Conservation (phyloP, 768 basidiomycete genomes). For the Obba rivulosa region DNA sequence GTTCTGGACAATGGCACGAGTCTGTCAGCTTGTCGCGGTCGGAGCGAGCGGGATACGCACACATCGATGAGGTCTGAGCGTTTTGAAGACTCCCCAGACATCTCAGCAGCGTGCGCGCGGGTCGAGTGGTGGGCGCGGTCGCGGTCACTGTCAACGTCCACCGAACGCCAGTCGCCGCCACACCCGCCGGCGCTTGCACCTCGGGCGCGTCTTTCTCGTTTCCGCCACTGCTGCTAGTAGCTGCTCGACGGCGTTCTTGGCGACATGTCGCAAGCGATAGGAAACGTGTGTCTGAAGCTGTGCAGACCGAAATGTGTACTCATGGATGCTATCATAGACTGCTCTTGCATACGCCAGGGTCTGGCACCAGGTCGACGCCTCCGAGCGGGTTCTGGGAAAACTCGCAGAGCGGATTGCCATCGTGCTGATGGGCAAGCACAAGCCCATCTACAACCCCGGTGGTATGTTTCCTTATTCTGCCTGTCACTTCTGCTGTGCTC, state of each 20-base stretch:
- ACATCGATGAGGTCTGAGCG: slow-evolving; percentile 71
- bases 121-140: not conserved
- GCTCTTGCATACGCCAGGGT: slow-evolving; percentile 90
- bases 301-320: not conserved
- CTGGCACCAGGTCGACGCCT: slow-evolving; percentile 94
- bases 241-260: slow-evolving; percentile 3
- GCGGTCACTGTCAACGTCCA: not conserved
- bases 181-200: not conserved
- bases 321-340: slow-evolving; percentile 52
- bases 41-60: slow-evolving; percentile 32
- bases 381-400: slow-evolving; percentile 89
- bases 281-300: slow-evolving; percentile 53
- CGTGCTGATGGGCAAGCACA: slow-evolving; percentile 98
- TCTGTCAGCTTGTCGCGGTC: not conserved
- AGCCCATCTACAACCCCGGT: slow-evolving; percentile 91
- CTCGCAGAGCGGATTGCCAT: slow-evolving; percentile 91
- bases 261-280: slow-evolving; percentile 75
- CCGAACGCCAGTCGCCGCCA: not conserved
- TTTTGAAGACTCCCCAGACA: slow-evolving; percentile 45
- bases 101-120: slow-evolving; percentile 11
- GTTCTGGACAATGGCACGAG: slow-evolving; percentile 38
- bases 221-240: slow-evolving; percentile 6
- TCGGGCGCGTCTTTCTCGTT: not conserved
- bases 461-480: slow-evolving; percentile 41
- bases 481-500: not conserved